These are phyloP conservation scores for Apostasia ramifera DNA, from an alignment of 106 monocot genomes.

Conservation along the genomic window DNA sequence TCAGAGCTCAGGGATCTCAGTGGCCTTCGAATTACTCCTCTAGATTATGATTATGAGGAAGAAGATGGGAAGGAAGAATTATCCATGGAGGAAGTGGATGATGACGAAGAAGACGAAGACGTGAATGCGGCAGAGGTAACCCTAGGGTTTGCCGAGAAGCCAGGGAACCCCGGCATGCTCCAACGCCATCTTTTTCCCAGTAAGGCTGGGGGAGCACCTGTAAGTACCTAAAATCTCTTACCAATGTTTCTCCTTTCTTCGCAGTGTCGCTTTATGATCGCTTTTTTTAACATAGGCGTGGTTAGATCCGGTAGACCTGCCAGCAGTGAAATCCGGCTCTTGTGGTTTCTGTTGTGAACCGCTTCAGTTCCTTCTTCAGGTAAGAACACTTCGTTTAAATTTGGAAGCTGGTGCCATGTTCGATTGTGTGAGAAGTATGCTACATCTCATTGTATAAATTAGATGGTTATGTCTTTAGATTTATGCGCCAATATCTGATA, in stretches of 20 bases:
- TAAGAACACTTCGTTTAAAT: slow-evolving; percentile 6
- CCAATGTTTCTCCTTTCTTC: slow-evolving; percentile 2
- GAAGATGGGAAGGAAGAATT: slow-evolving; percentile 9
- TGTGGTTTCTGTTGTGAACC: slow-evolving; percentile 84
- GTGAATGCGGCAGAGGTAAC: slow-evolving; percentile 38
- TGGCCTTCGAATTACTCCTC: slow-evolving; percentile 28
- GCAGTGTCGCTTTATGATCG: neutral
- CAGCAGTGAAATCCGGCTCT: slow-evolving; percentile 29
- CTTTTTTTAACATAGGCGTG: slow-evolving; percentile 47
- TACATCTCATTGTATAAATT: no score
- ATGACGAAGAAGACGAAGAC: slow-evolving; percentile 34
- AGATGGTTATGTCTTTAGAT: slow-evolving; percentile 25
- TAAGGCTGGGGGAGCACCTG: slow-evolving; percentile 86
- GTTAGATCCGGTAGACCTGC: slow-evolving; percentile 73
- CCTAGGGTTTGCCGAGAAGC: slow-evolving; percentile 72
- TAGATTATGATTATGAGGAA: slow-evolving; percentile 19
- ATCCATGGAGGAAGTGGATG: slow-evolving; percentile 6
- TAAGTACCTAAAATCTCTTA: slow-evolving; percentile 13
- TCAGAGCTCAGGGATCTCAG: slow-evolving; percentile 13
- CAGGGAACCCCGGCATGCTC: slow-evolving; percentile 39
- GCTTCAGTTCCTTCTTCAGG: slow-evolving; percentile 90
- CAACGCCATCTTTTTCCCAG: slow-evolving; percentile 82
- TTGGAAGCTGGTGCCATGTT: neutral
- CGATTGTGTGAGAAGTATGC: neutral
- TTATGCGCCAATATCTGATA: slow-evolving; percentile 70